Evolutionary conservation across 345 rosid genomes (phyloP), one percentile per base, ranked within the genome.

Genomic region (Diplotaxis tenuifolia): DNA sequence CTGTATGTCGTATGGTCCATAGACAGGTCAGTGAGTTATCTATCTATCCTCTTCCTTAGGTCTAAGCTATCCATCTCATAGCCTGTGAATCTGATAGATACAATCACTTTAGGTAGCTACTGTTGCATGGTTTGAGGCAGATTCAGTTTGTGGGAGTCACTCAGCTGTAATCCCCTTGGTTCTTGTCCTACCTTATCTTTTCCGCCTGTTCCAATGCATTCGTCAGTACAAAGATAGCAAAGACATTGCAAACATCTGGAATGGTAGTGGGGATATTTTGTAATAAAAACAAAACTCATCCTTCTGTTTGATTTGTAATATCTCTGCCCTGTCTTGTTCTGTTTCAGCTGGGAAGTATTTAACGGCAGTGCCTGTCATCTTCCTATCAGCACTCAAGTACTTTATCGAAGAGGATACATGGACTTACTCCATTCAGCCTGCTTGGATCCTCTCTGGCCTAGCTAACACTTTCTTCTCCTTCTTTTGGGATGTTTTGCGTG

Each of bases 111-210:
- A 92, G 99, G 99, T 96, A 47, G 98, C 98, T 68, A 92, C 99
- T 20, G 79, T 92, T 76, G 99, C 99, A 19, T 96, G 99, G 99
- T 92, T 96, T 84, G 99, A 96, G 82, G 98, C 96, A 31, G 96
- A 96, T 82, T 96, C 99, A 22, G 91, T 92, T 61, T 96, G 99
- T 9, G 98, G 99, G 25, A 86, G 96, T 80, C 99, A 96, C 82
- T 90, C 99, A 0, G 56, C 89, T 81, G 91, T 83, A 18, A 96
- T 96, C 64, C 99, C 99, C n/a, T 16, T 90, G n/a, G 92, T 87
- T 84, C 90, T 96, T 52, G 99, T 89, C 20, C 83, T 90, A 75
- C 99, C 99, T 55, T 96, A 96, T 67, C 82, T 90, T 70, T 96
- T 90, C 70, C 89, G 93, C 27, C 77, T 96, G 64, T 89, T 89